Base-by-base conservation (phyloP, 1,284 basidiomycete species). In the Tilletia setariae region DNA sequence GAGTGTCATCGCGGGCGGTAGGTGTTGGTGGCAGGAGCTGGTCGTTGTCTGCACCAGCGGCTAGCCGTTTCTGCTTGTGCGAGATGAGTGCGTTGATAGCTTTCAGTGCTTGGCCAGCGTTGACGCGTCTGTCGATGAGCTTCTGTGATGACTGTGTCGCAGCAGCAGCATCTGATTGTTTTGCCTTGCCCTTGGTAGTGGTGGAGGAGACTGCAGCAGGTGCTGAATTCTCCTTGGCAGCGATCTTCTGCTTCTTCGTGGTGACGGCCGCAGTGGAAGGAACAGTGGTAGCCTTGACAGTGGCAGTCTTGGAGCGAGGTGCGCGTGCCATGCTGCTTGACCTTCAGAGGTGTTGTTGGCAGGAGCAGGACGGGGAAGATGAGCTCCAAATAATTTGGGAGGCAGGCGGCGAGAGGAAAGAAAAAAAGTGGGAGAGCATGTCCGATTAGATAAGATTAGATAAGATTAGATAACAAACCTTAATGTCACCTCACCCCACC, bases 61-160 rank as follows among this genome's bases (percentile, higher is more conserved):
- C 67, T 0, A 71, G 53, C n/a, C 35, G 32, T 35, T 61, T 63
- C 16, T 65, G 15, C 46, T 67, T 63, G 70, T 79, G 77, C 0
- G 78, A 73, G 16, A 69, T 61, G 2, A 82, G 77, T 0, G 80
- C 80, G 21, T 73, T 67, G 66, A 77, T 74, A 0, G 80, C 80
- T 67, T 79, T 78, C 16, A 75, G 68, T 8, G 71, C 76, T 49
- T 82, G 80, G 2, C 66, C 61, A 0, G 64, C 30, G 56, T 77
- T 73, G 23, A 81, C 70, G 61, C 74, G 74, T 63, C 66, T 65
- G 42, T 67, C 70, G 30, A 70, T 70, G 51, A 67, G 64, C 16
- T 51, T 56, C 25, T 23, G 51, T 13, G 25, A 25, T 28, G 19
- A 23, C 6, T 6, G 51, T 6, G 51, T 56, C 2, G 51, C 13